Evolutionary conservation across 108 stramenopile genomes (phyloP).

Genomic region (Nitzschia sp.): DNA sequence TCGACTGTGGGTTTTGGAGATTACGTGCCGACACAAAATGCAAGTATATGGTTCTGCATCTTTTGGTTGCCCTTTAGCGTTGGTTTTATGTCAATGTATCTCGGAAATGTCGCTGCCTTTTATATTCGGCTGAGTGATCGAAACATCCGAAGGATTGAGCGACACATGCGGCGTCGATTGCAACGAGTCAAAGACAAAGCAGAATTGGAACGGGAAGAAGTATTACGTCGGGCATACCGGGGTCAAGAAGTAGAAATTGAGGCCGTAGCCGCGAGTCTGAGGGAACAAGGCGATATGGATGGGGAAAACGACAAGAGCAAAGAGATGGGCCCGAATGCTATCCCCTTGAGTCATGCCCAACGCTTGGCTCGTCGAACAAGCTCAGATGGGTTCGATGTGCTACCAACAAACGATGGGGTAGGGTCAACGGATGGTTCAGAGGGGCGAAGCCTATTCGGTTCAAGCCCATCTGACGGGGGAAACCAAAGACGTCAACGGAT

Average conservation of each 20-base stretch:
- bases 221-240: slow-evolving; percentile 33
- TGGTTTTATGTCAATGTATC: slow-evolving; percentile 78
- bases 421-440: slow-evolving; percentile 5
- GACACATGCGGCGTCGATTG: slow-evolving; percentile 53
- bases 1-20: slow-evolving; percentile 86
- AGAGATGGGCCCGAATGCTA: background rate
- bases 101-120: slow-evolving; percentile 75
- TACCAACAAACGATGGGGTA: slow-evolving; percentile 10
- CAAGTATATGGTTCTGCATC: slow-evolving; percentile 78
- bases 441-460: background rate
- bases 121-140: slow-evolving; percentile 78
- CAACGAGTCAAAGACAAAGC: slow-evolving; percentile 49
- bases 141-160: slow-evolving; percentile 73
- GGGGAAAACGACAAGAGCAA: background rate
- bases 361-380: slow-evolving; percentile 23
- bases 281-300: background rate
- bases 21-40: slow-evolving; percentile 58
- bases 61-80: slow-evolving; percentile 82
- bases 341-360: slow-evolving; percentile 19
- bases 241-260: slow-evolving; percentile 44
- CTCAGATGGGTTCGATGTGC: slow-evolving; percentile 24
- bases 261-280: slow-evolving; percentile 4
- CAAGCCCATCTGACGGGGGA: slow-evolving; percentile 6
- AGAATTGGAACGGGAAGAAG: slow-evolving; percentile 46
- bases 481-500: slow-evolving; percentile 29